Percentiles rank a stretch among this genome's conserved stretches.
Evolutionary conservation across 106 monocot genomes (phyloP).

Genomic region (Dendrobium chrysotoxum): DNA sequence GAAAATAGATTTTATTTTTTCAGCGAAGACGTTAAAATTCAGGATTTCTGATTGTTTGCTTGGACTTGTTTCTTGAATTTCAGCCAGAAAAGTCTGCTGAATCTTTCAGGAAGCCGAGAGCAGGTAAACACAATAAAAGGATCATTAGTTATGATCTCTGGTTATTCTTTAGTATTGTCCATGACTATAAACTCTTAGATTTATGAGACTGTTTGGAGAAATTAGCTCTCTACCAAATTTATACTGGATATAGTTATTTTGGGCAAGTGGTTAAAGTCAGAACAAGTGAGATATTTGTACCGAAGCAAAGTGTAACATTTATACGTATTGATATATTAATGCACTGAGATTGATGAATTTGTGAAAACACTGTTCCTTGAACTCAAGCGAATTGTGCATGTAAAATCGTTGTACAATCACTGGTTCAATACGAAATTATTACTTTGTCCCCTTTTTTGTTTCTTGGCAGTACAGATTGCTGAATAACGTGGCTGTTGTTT

Average conservation of each 20-base stretch:
- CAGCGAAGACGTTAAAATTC: too few species aligned
- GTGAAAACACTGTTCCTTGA: not conserved
- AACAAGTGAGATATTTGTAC: not conserved
- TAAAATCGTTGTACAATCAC: not conserved
- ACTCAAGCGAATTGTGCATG: not conserved
- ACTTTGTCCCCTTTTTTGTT: not conserved
- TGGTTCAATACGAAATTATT: not conserved
- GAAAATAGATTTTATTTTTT: not conserved
- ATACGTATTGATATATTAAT: not conserved
- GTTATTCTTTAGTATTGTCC: not conserved
- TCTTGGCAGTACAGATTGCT: too few species aligned
- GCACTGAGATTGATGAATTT: not conserved
- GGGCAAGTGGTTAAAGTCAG: not conserved
- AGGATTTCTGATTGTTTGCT: not conserved
- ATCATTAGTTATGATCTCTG: not conserved
- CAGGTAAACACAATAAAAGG: not conserved
- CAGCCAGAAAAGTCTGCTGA: not conserved
- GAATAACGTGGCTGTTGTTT: too few species aligned
- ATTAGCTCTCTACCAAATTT: not conserved
- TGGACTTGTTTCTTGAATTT: not conserved
- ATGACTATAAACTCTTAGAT: not conserved
- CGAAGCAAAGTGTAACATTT: not conserved
- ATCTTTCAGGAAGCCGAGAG: conserved; percentile 1
- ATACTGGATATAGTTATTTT: not conserved
- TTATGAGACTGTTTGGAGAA: not conserved